Evolutionary conservation across 2,329 filamentous ascomycete species (phyloP), one percentile per base, ranked within the genome.

Genomic region (Fusarium sp.): DNA sequence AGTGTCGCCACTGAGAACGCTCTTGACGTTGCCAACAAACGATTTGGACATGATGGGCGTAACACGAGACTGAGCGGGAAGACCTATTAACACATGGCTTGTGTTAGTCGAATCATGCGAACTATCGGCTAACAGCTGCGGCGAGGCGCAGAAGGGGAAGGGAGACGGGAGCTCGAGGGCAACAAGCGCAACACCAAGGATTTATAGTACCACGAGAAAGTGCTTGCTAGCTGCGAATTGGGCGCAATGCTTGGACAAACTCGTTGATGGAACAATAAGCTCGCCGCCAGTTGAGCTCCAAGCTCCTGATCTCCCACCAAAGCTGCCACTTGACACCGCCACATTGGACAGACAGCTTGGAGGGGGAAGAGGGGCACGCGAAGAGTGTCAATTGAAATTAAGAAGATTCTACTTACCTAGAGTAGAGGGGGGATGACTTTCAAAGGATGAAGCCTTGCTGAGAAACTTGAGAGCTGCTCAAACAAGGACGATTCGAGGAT

Each of bases 1-100:
- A 31, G 95, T 98, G 87, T 98, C 97, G 80, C 97, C 97, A 80
- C 95, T 98, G 80, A 97, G 87, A 77, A 98, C 94, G 82, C 93
- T 94, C 89, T 99, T 99, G 84, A 98, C 95, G 80, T 92, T 93
- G 82, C 92, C 91, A 83, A 91, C 84, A 79, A 90, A 90, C 64
- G 84, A 83, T 82, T 88, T 89, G 68, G 83, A 85, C 87, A 89
- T 87, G 79, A 67, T 84, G 80, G 69, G 75, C 69, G 76, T 59
- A 50, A 67, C 76, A 73, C 58, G 60, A 71, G 68, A 76, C 74
- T 54, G 72, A 65, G 70, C 71, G 61, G 67, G 54, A 56, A 74
- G 72, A 77, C 72, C 76, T 79, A 41, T 31, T 45, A 41, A 37
- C 35, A 59, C 37, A 64, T 59, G 33, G 35, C 52, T 50, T 63